A percentile compares a stretch with the other conserved stretches of the same genome.
These are phyloP conservation scores for Ploettnerulaceae sp. DNA, from an alignment of 2,329 filamentous ascomycete genomes.

Conservation along the genomic window DNA sequence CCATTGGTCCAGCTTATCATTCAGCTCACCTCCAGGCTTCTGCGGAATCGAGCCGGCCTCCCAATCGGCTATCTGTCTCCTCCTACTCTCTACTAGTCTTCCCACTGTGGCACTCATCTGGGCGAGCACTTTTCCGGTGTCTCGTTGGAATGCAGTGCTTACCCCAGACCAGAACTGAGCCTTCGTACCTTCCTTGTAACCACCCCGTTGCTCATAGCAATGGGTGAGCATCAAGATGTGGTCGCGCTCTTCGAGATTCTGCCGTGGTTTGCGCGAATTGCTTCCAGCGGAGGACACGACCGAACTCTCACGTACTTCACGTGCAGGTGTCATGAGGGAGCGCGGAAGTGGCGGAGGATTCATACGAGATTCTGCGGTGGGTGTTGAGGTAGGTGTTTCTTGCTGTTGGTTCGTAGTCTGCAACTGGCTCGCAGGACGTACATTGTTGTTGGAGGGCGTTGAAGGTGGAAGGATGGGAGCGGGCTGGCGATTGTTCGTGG, in stretches of 20 bases:
- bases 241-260: slow-evolving; percentile 34
- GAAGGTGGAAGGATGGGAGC: slow-evolving; percentile 28
- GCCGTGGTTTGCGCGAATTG: slow-evolving; percentile 32
- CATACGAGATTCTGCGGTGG: slow-evolving; percentile 29
- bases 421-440: slow-evolving; percentile 18
- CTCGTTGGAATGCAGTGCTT: slow-evolving; percentile 29
- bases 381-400: slow-evolving; percentile 24
- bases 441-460: slow-evolving; percentile 24
- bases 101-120: slow-evolving; percentile 35
- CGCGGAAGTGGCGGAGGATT: slow-evolving; percentile 31
- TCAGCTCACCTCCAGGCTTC: slow-evolving; percentile 32
- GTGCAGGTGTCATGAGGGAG: slow-evolving; percentile 29
- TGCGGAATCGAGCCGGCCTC: slow-evolving; percentile 31
- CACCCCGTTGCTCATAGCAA: slow-evolving; percentile 29
- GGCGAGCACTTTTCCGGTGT: slow-evolving; percentile 32
- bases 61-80: slow-evolving; percentile 33
- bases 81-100: slow-evolving; percentile 30
- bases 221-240: slow-evolving; percentile 33
- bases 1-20: slow-evolving; percentile 32
- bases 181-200: slow-evolving; percentile 34
- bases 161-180: slow-evolving; percentile 33
- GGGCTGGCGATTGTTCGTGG: slow-evolving; percentile 22
- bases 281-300: slow-evolving; percentile 28
- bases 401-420: slow-evolving; percentile 18
- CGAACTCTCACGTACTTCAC: slow-evolving; percentile 32